Evolutionary conservation across 805 yeast genomes (phyloP).

Genomic region (Candida sonorensis): DNA sequence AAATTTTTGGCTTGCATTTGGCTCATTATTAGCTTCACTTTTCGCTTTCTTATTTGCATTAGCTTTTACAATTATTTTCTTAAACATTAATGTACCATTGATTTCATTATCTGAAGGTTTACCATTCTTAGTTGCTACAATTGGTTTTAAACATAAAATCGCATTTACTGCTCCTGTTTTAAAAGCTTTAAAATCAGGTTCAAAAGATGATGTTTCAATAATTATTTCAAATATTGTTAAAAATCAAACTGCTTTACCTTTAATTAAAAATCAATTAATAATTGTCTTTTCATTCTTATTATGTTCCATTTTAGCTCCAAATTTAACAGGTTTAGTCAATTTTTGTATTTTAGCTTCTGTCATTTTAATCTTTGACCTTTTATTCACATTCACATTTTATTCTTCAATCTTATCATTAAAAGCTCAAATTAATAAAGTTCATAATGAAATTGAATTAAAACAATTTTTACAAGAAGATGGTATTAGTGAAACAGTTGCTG

Average conservation of each 20-base stretch:
- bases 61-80: conserved; percentile 47
- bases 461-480: conserved; percentile 92
- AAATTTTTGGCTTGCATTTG: conserved; percentile 77
- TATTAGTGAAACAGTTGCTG: conserved; percentile 65
- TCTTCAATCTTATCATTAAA: conserved; percentile 80
- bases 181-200: conserved; percentile 28
- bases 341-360: conserved; percentile 72
- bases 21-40: conserved; percentile 70
- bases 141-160: conserved; percentile 87
- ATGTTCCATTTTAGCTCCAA: conserved; percentile 59
- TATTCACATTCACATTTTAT: conserved; percentile 73
- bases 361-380: conserved; percentile 62
- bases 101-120: conserved; percentile 81
- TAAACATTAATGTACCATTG: conserved; percentile 59
- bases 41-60: conserved; percentile 82
- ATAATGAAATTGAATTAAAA: conserved; percentile 70
- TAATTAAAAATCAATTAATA: conserved; percentile 69
- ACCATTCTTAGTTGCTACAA: conserved; percentile 86
- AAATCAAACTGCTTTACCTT: conserved; percentile 37
- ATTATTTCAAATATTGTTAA: conserved; percentile 25
- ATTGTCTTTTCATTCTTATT: conserved; percentile 65
- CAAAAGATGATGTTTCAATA: conserved; percentile 24
- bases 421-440: conserved; percentile 81
- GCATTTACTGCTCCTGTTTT: conserved; percentile 58
- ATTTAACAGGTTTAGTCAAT: conserved; percentile 66